Evolutionary conservation across 768 basidiomycete genomes (phyloP).

Genomic region (Hygrophorus russula): DNA sequence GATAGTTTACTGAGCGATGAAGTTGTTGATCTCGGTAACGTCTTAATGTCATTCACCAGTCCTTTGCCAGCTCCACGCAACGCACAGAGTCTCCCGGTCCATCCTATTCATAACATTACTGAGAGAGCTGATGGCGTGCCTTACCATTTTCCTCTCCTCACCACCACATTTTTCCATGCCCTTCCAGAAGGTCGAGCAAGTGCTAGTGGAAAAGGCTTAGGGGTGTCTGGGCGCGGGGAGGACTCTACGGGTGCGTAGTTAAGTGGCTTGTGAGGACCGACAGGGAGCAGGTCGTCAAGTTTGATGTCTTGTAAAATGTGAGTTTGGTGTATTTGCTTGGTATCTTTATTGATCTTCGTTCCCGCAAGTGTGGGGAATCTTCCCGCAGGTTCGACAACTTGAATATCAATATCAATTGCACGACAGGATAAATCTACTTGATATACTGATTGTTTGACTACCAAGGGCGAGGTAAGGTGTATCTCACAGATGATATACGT

Average conservation of each 20-base stretch:
- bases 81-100: neutral
- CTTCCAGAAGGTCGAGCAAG: conserved; percentile 50
- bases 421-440: too few species aligned
- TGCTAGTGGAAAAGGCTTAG: conserved; percentile 30
- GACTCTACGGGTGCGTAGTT: conserved; percentile 69
- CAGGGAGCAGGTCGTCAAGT: conserved; percentile 66
- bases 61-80: conserved; percentile 14
- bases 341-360: neutral
- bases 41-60: conserved; percentile 31
- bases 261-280: conserved; percentile 73
- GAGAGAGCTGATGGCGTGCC: conserved; percentile 30
- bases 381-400: too few species aligned
- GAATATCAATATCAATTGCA: too few species aligned
- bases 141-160: conserved; percentile 49
- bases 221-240: conserved; percentile 24
- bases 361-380: too few species aligned
- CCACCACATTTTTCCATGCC: conserved; percentile 46
- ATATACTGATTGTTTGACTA: too few species aligned
- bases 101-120: neutral
- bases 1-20: conserved; percentile 56
- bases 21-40: conserved; percentile 44
- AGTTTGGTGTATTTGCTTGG: neutral
- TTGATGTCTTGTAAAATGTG: conserved; percentile 31
- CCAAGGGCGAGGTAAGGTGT: too few species aligned
- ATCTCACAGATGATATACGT: too few species aligned